Evolutionary conservation across 78 protist genomes (phyloP), one percentile per base, ranked within the genome.

Genomic region (Pigoraptor vietnamica): DNA sequence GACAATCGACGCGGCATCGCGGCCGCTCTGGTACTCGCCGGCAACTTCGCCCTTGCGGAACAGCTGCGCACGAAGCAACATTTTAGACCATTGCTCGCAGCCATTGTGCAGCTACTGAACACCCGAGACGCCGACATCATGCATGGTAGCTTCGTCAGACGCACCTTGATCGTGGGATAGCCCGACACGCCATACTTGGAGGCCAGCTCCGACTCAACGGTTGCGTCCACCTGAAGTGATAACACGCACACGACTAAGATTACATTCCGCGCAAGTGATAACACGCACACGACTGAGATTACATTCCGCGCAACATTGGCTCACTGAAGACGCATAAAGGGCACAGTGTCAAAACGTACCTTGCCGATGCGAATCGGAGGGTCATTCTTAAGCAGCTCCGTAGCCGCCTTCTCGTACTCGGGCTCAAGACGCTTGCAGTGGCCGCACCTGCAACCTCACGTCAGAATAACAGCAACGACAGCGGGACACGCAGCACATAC

Each of bases 131-230:
- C 21, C 33, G 33, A 79, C 23, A 79, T n/a, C n/a, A n/a, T n/a
- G n/a, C n/a, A n/a, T n/a, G n/a, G n/a, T n/a, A n/a, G n/a, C n/a
- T n/a, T n/a, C n/a, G n/a, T n/a, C n/a, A n/a, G n/a, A 14, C 67
- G 6, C 67, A 48, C 38, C 94, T 92, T 91, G 90, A 96, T 81
- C 92, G 98, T 96, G 90, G 98, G 98, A 94, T 91, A 96, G 88
- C 98, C 98, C 35, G 67, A 40, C 40, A 96, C 89, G 37, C 89
- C 94, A 37, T 37, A 89, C 25, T 37, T 6, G 35, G 37, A 14
- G 21, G 94, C 91, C n/a, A 93, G 37, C 34, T 14, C 25, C 23
- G 37, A 0, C 36, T 93, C 67, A 35, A 35, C 94, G 36, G 94
- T 93, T 35, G 94, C 94, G 40, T 93, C 94, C 36, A 93, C 94